phyloP scores from a whole-genome alignment of 495 filamentous ascomycete species.

The Penicilliopsis zonata region DNA sequence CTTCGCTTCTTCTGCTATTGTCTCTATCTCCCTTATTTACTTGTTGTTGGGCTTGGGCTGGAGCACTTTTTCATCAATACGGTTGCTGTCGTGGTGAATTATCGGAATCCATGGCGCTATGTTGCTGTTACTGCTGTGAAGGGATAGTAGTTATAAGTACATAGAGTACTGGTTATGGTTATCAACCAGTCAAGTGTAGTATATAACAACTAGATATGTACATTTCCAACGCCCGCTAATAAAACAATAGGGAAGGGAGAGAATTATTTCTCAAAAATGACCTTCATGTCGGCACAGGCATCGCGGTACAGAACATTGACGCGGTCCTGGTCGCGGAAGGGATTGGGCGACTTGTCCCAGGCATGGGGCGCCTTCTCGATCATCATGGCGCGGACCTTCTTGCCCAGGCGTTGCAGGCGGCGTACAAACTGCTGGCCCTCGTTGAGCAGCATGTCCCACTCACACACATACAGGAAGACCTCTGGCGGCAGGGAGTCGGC shows the following conservation, averaged over 20 bases:
- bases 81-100: constrained; percentile 27
- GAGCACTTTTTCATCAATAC: constrained; percentile 33
- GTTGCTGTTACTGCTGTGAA: constrained; percentile 20
- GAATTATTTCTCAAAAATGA: constrained; percentile 23
- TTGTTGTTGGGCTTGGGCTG: constrained; percentile 30
- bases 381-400: constrained; percentile 56
- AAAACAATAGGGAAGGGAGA: constrained; percentile 1
- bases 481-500: constrained; percentile 42
- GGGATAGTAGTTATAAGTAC: constrained; percentile 20
- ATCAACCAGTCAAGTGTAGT: too few species aligned
- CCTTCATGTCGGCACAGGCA: constrained; percentile 34
- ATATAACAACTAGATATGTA: too few species aligned
- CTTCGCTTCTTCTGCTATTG: constrained; percentile 33
- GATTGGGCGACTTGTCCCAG: constrained; percentile 83
- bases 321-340: constrained; percentile 41
- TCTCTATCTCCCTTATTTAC: constrained; percentile 33
- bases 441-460: constrained; percentile 80
- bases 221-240: constrained; percentile 1
- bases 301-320: constrained; percentile 30
- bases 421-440: constrained; percentile 62
- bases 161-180: too few species aligned
- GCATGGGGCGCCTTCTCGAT: constrained; percentile 65
- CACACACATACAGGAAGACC: constrained; percentile 68
- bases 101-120: constrained; percentile 21
- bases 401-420: constrained; percentile 50